These are phyloP conservation scores for Phaseolus coccineus DNA, from an alignment of 331 rosid species.

Conservation along the genomic window DNA sequence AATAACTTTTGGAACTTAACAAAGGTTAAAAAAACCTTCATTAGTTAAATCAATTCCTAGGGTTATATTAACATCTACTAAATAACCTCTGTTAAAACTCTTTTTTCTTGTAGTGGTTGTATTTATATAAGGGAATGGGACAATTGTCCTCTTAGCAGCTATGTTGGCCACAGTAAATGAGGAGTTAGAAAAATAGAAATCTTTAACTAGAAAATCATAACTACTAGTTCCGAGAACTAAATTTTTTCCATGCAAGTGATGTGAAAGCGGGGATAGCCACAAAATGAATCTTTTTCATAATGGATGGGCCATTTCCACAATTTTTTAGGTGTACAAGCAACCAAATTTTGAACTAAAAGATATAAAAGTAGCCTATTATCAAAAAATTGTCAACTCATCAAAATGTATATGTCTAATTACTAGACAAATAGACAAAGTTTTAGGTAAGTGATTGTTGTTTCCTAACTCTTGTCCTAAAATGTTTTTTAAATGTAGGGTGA, in stretches of 20 bases:
- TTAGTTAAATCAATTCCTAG: too few species aligned
- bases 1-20: too few species aligned
- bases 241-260: constrained; percentile 53
- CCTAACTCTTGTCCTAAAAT: too few species aligned
- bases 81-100: too few species aligned
- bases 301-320: constrained; percentile 60
- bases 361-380: constrained; percentile 3
- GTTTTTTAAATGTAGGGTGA: too few species aligned
- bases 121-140: constrained; percentile 60
- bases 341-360: constrained; percentile 49
- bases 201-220: constrained; percentile 54
- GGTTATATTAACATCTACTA: too few species aligned
- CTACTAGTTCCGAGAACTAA: constrained; percentile 56
- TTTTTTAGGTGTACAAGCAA: constrained; percentile 57
- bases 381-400: too few species aligned
- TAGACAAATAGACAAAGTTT: too few species aligned
- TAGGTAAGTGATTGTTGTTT: too few species aligned
- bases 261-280: constrained; percentile 64
- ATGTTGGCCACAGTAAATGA: constrained; percentile 53
- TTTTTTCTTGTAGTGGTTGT: constrained; percentile 23
- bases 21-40: too few species aligned
- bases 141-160: constrained; percentile 48
- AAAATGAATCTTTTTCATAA: constrained; percentile 54
- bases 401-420: too few species aligned
- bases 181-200: constrained; percentile 57